Evolutionary conservation across 306 rosid genomes (phyloP).

Genomic region (Oemleria cerasiformis): DNA sequence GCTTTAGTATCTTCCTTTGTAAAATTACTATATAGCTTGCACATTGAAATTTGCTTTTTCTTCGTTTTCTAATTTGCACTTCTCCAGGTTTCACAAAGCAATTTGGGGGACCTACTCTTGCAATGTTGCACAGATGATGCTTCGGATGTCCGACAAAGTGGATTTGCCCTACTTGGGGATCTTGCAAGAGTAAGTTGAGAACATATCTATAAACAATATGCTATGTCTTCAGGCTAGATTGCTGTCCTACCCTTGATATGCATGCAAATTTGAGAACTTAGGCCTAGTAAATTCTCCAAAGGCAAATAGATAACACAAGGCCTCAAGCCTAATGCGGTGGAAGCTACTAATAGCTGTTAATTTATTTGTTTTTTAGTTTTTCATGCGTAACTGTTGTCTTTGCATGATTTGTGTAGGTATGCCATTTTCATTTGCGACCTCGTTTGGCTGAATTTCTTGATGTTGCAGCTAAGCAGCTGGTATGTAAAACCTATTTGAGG

Average conservation of each 20-base stretch:
- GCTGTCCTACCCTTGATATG: neutral
- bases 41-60: neutral
- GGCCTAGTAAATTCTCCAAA: neutral
- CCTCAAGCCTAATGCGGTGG: conserved; percentile 3
- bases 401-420: conserved; percentile 60
- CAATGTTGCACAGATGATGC: conserved; percentile 89
- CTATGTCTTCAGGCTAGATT: conserved; percentile 4
- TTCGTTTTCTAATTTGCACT: neutral
- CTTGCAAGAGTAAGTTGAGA: conserved; percentile 87
- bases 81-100: conserved; percentile 78
- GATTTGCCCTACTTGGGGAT: conserved; percentile 96
- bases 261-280: conserved; percentile 4
- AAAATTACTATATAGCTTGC: neutral
- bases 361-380: conserved; percentile 6
- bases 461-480: conserved; percentile 87
- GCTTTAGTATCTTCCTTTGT: neutral
- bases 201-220: neutral
- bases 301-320: conserved; percentile 10
- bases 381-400: conserved; percentile 14
- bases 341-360: neutral
- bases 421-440: conserved; percentile 76
- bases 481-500: conserved; percentile 35
- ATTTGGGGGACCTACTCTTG: conserved; percentile 80
- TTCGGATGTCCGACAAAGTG: conserved; percentile 91
- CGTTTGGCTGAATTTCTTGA: conserved; percentile 86